Conservation (phyloP, 2,329 filamentous ascomycete genomes). For the Penicillium sp. region DNA sequence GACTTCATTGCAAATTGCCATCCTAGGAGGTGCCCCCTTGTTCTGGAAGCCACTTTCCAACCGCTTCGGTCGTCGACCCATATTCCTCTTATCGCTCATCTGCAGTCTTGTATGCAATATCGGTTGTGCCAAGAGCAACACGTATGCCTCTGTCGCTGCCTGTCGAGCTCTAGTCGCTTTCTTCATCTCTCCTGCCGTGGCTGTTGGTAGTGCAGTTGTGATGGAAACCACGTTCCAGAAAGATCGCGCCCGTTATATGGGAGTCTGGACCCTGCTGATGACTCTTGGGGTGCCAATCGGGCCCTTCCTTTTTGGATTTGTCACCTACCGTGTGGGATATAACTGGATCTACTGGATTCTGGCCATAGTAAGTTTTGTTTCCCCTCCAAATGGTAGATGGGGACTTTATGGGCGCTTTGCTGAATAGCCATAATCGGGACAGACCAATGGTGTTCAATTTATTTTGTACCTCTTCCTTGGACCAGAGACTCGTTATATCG, state of each 20-base stretch:
- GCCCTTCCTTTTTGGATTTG: constrained; percentile 46
- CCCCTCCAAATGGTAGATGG: not conserved
- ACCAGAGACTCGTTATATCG: constrained; percentile 60
- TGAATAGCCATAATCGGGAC: constrained; percentile 7
- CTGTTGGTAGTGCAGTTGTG: constrained; percentile 62
- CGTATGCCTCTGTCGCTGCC: constrained; percentile 54
- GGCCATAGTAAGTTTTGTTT: constrained; percentile 53
- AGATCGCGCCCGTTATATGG: constrained; percentile 60
- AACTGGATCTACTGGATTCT: constrained; percentile 65
- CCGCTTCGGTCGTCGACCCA: constrained; percentile 58
- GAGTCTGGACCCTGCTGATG: constrained; percentile 60
- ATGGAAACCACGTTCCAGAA: constrained; percentile 63
- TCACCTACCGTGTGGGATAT: constrained; percentile 58
- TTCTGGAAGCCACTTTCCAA: constrained; percentile 62
- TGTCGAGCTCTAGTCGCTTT: constrained; percentile 60
- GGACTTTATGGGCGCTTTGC: constrained; percentile 15
- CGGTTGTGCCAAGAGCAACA: constrained; percentile 56
- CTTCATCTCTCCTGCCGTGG: constrained; percentile 60
- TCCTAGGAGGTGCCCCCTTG: constrained; percentile 58
- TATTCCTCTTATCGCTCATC: constrained; percentile 58
- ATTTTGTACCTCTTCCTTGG: constrained; percentile 60
- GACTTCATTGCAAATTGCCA: constrained; percentile 59
- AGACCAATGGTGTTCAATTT: constrained; percentile 62
- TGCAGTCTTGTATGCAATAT: constrained; percentile 58
- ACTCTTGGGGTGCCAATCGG: constrained; percentile 54